Percentiles rank a stretch among this genome's conserved stretches.
These are phyloP conservation scores for Citrus unshiu DNA, from an alignment of 345 rosid genomes.

Conservation along the genomic window DNA sequence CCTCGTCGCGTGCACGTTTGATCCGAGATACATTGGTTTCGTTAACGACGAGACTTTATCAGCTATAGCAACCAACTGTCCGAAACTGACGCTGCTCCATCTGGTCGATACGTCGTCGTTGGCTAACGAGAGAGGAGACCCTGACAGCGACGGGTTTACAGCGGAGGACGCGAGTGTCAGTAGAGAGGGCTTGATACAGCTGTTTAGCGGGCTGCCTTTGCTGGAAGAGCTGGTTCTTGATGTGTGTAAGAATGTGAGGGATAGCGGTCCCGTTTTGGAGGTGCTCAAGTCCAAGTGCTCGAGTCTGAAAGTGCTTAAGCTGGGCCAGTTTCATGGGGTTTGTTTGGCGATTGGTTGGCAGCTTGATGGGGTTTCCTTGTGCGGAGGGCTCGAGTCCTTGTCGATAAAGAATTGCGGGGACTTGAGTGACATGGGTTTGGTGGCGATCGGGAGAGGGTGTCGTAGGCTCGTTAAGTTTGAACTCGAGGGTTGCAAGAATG, in stretches of 20 bases:
- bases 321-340: constrained; percentile 72
- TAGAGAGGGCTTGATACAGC: constrained; percentile 34
- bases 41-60: constrained; percentile 71
- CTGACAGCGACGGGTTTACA: constrained; percentile 37
- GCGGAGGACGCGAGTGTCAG: constrained; percentile 61
- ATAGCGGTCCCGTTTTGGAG: constrained; percentile 56
- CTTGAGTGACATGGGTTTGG: constrained; percentile 77
- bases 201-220: constrained; percentile 47
- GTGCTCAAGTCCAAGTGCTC: constrained; percentile 51
- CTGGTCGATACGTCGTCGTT: constrained; percentile 57
- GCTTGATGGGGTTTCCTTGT: constrained; percentile 73
- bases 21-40: constrained; percentile 69
- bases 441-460: constrained; percentile 80
- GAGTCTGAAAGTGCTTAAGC: constrained; percentile 43
- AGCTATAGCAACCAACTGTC: constrained; percentile 58
- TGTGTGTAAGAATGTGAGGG: constrained; percentile 61
- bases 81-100: constrained; percentile 54
- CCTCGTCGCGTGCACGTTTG: constrained; percentile 70
- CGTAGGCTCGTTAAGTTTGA: constrained; percentile 57
- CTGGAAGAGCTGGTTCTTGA: constrained; percentile 68
- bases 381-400: constrained; percentile 53
- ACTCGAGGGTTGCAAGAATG: constrained; percentile 74
- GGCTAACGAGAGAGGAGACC: constrained; percentile 37
- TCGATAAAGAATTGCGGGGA: constrained; percentile 59
- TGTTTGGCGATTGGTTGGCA: constrained; percentile 57